Base-by-base conservation (phyloP, 2,329 filamentous ascomycete species). In the Alternaria panax region DNA sequence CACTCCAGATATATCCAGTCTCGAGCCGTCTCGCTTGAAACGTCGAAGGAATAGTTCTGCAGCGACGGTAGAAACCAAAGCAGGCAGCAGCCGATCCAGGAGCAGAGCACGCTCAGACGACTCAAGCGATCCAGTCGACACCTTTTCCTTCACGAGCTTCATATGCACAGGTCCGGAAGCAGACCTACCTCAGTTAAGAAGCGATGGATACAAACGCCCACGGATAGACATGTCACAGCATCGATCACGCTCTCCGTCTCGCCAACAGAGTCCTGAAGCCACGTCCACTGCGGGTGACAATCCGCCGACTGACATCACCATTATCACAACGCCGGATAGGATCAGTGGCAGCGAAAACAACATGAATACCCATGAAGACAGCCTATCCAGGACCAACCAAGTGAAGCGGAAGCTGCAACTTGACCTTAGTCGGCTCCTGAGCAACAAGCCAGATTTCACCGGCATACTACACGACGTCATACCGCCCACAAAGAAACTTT, bases 361-460 rank as follows among this genome's bases (percentile, higher is more conserved):
- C 14, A n/a, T 38, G 36, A 9, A 38, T 16, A 16, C 9, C 28
- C 28, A 20, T 27, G 32, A 51, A 40, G 47, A 40, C 32, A n/a
- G 16, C 20, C 47, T 27, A 11, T 40, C 47, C 14, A 8, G 5
- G 20, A 9, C 32, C 32, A 18, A 51, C 34, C 32, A 41, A 41
- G 24, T 41, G 24, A 51, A 51, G 36, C 34, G 20, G 24, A 51
- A 51, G 36, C 48, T 51, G 24, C 34, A 41, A 30, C 36, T 30
- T 30, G 34, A 51, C 48, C 48, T 51, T 16, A 20, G 14, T 28
- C 48, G 48, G 27, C n/a, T 42, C 34, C 48, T 51, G 36, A 51
- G 25, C 16, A 41, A 25, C n/a, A 14, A 51, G 36, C 34, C 34
- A 51, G 34, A 51, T 28, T 51, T 20, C 48, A 16, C 48, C 25